Evolutionary conservation across 768 basidiomycete species (phyloP).

Genomic region (Hirschioporus abietinus): DNA sequence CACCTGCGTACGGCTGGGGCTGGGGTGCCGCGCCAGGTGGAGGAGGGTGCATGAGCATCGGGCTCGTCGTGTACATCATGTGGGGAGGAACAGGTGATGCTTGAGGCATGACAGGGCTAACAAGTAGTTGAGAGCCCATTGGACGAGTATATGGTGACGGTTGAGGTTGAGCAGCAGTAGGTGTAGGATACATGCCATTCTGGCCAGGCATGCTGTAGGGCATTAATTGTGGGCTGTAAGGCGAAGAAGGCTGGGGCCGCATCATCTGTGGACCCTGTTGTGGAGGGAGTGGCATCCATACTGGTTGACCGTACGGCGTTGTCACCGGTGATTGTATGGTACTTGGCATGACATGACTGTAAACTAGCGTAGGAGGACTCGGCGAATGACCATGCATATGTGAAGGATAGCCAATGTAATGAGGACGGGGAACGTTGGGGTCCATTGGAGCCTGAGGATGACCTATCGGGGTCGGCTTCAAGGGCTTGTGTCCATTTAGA

Average conservation of each 20-base stretch:
- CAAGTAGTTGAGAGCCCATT: slow-evolving; percentile 51
- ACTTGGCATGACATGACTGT: slow-evolving; percentile 52
- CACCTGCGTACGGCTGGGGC: slow-evolving; percentile 27
- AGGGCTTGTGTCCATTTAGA: slow-evolving; percentile 11
- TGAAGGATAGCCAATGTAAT: slow-evolving; percentile 57
- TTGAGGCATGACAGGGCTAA: slow-evolving; percentile 70
- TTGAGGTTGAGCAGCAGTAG: slow-evolving; percentile 1
- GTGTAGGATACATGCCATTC: not conserved
- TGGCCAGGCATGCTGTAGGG: not conserved
- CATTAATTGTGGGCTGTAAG: not conserved
- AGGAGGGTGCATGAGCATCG: slow-evolving; percentile 56
- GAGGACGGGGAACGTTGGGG: slow-evolving; percentile 40
- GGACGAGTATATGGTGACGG: slow-evolving; percentile 60
- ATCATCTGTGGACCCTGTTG: slow-evolving; percentile 9
- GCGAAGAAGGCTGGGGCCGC: slow-evolving; percentile 5
- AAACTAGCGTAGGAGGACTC: slow-evolving; percentile 61
- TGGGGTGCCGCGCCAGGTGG: slow-evolving; percentile 29
- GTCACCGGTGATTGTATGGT: slow-evolving; percentile 57
- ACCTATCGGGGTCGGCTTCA: slow-evolving; percentile 14
- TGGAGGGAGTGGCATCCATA: slow-evolving; percentile 60
- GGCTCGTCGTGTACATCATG: slow-evolving; percentile 62
- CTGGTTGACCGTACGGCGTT: slow-evolving; percentile 52
- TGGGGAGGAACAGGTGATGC: slow-evolving; percentile 34
- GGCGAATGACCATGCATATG: slow-evolving; percentile 73
- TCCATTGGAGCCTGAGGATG: slow-evolving; percentile 39